These are phyloP conservation scores for Fusarium sp. DNA, from an alignment of 2,329 filamentous ascomycete genomes.

Conservation along the genomic window DNA sequence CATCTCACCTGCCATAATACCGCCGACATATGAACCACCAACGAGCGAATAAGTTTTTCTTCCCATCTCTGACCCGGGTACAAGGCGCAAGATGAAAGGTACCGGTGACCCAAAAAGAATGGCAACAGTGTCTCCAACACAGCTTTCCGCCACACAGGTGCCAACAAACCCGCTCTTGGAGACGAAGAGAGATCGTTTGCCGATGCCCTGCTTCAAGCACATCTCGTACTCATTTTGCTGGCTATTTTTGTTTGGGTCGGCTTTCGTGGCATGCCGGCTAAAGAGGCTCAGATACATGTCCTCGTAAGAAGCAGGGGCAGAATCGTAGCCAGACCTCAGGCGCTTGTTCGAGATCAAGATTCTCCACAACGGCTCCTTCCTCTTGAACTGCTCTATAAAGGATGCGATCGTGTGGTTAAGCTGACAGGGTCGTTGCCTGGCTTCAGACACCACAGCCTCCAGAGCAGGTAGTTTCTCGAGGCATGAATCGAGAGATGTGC, in stretches of 20 bases:
- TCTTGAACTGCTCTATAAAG: background rate
- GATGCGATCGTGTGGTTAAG: background rate
- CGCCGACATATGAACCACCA: background rate
- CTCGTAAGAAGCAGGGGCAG: background rate
- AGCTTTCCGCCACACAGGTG: background rate
- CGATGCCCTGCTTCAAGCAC: background rate
- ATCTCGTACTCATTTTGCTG: background rate
- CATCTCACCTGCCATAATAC: background rate
- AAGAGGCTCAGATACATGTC: background rate
- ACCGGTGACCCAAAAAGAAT: background rate
- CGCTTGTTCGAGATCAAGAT: background rate
- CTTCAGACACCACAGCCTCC: background rate
- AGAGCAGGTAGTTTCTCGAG: background rate
- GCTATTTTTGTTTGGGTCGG: background rate
- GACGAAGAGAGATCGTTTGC: background rate
- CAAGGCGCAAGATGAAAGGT: background rate
- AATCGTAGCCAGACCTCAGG: background rate
- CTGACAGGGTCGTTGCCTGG: background rate
- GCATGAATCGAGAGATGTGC: background rate
- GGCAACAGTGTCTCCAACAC: background rate
- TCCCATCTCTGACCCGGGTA: background rate
- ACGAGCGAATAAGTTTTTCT: background rate
- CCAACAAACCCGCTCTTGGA: background rate
- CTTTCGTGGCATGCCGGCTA: background rate
- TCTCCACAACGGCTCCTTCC: background rate